Evolutionary conservation across 2,329 filamentous ascomycete species (phyloP).

Genomic region (Ceratocystis harringtonii): DNA sequence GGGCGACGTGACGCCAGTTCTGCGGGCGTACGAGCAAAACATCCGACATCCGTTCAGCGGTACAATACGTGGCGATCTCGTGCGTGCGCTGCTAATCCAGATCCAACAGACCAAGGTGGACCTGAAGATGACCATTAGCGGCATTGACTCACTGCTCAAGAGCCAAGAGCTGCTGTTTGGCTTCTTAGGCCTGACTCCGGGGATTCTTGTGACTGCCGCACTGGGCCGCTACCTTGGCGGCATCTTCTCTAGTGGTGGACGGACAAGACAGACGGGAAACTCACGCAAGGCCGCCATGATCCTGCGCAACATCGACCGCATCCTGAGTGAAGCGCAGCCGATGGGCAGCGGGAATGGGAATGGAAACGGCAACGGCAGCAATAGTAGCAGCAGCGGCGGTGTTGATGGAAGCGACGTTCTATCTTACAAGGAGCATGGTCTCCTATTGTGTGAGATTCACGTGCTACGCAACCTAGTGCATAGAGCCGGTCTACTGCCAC

Average conservation of each 20-base stretch:
- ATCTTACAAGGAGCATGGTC: constrained; percentile 81
- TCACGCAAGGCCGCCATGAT: constrained; percentile 60
- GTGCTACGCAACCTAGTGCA: constrained; percentile 56
- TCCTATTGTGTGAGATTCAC: constrained; percentile 81
- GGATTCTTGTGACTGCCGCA: constrained; percentile 73
- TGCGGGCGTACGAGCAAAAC: constrained; percentile 83
- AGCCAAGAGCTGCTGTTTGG: constrained; percentile 96
- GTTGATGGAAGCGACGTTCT: constrained; percentile 45
- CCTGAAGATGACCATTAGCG: constrained; percentile 86
- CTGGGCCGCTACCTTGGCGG: constrained; percentile 55
- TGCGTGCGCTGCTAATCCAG: constrained; percentile 84
- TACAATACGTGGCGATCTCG: constrained; percentile 69
- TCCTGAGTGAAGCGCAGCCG: constrained; percentile 52
- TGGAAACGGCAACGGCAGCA: background rate
- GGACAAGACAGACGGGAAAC: constrained; percentile 40
- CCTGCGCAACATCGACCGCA: constrained; percentile 76
- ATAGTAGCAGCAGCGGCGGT: background rate
- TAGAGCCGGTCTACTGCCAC: constrained; percentile 41
- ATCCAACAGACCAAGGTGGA: constrained; percentile 99
- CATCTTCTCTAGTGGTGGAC: constrained; percentile 52
- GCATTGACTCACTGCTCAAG: constrained; percentile 85
- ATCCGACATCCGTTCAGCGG: constrained; percentile 68
- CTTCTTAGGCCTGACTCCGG: constrained; percentile 88
- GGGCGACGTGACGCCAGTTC: constrained; percentile 81
- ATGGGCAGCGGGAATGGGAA: constrained; percentile 24